Evolutionary conservation across 306 rosid genomes (phyloP).

Genomic region (Rosa chinensis): DNA sequence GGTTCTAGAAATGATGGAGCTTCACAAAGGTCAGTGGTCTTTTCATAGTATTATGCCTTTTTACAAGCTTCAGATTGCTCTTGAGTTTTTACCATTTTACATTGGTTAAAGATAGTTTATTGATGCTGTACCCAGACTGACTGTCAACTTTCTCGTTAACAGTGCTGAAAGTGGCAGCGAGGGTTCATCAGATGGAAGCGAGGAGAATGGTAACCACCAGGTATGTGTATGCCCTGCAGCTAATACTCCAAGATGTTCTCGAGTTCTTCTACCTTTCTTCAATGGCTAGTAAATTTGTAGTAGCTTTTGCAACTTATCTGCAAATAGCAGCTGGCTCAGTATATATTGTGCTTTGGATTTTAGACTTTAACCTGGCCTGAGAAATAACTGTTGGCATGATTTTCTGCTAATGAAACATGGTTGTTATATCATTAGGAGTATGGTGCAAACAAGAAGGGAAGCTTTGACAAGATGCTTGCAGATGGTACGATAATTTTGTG

Average conservation of each 20-base stretch:
- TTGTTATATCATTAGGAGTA: slow-evolving; percentile 53
- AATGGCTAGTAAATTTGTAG: neutral
- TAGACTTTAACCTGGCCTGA: slow-evolving; percentile 12
- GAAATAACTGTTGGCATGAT: neutral
- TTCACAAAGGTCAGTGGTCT: slow-evolving; percentile 71
- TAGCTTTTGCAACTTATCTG: slow-evolving; percentile 2
- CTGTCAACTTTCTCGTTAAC: slow-evolving; percentile 9
- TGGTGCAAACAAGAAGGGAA: slow-evolving; percentile 65
- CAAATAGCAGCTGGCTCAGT: neutral
- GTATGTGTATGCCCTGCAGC: slow-evolving; percentile 34
- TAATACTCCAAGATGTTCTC: neutral
- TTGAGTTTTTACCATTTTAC: slow-evolving; percentile 1
- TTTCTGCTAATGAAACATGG: slow-evolving; percentile 1
- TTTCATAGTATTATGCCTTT: slow-evolving; percentile 22
- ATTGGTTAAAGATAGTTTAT: neutral
- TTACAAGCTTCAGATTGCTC: slow-evolving; percentile 18
- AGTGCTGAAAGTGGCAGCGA: slow-evolving; percentile 90
- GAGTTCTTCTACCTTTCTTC: slow-evolving; percentile 18
- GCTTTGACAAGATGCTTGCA: slow-evolving; percentile 94
- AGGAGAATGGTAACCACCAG: slow-evolving; percentile 80
- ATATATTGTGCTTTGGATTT: neutral
- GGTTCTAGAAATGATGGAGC: slow-evolving; percentile 88
- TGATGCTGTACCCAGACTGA: neutral
- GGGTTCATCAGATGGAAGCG: slow-evolving; percentile 85
- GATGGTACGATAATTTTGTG: slow-evolving; percentile 53